These are phyloP conservation scores for Plectosphaerella cucumerina DNA, from an alignment of 2,329 filamentous ascomycete species.

Conservation along the genomic window DNA sequence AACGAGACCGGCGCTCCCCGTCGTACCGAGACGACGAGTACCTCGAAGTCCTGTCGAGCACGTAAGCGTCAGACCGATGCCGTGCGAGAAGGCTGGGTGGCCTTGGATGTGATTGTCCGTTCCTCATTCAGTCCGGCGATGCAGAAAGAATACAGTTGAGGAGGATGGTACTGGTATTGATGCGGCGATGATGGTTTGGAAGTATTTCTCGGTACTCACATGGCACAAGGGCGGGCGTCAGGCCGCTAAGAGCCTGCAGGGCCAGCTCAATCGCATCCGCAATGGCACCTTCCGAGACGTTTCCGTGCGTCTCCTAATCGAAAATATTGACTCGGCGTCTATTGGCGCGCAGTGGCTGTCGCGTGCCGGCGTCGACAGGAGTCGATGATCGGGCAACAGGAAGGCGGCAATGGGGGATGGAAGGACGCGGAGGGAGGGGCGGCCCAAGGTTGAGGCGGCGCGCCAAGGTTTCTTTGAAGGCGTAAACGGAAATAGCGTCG, in stretches of 20 bases:
- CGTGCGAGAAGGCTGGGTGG: conserved; percentile 2
- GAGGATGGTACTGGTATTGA: background rate
- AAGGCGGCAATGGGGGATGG: too few relatives aligned
- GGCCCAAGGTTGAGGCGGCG: too few relatives aligned
- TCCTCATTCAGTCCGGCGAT: background rate
- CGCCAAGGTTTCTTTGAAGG: too few relatives aligned
- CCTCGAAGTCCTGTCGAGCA: conserved; percentile 42
- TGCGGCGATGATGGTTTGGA: background rate
- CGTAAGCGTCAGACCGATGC: conserved; percentile 9
- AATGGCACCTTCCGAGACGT: conserved; percentile 9
- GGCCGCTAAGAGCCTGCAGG: conserved; percentile 12
- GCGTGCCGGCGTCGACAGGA: background rate
- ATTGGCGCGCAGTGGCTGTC: conserved; percentile 11
- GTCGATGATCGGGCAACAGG: too few relatives aligned
- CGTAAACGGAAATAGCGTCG: too few relatives aligned
- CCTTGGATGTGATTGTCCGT: background rate
- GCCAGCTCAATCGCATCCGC: conserved; percentile 13
- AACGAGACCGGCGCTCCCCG: conserved; percentile 59
- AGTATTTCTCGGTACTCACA: conserved; percentile 9
- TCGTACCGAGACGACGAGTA: conserved; percentile 56
- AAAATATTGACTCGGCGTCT: conserved; percentile 8
- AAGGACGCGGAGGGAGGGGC: too few relatives aligned
- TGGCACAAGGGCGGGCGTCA: conserved; percentile 13
- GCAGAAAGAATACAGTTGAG: too few relatives aligned
- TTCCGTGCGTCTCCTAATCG: too few relatives aligned